Evolutionary conservation across 139 green algal genomes (phyloP).

Genomic region (Chlamydomonas schloesseri): DNA sequence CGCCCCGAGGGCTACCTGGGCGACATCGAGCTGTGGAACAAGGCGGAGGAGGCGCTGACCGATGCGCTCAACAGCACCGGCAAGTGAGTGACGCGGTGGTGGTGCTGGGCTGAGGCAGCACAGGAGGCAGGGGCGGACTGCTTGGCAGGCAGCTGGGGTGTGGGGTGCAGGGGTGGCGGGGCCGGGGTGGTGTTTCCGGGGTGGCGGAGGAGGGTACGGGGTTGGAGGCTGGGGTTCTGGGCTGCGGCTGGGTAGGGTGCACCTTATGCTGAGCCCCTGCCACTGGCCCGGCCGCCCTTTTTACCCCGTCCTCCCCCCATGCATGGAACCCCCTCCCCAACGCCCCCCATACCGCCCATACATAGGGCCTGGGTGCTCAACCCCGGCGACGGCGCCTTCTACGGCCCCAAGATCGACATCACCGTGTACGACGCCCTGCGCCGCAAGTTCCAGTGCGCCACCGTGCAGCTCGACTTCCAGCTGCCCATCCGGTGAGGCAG

Average conservation of each 20-base stretch:
- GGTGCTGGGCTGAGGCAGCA: background rate
- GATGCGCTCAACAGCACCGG: slow-evolving; percentile 88
- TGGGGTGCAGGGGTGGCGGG: too few species aligned
- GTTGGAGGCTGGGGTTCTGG: too few species aligned
- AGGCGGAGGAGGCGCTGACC: slow-evolving; percentile 85
- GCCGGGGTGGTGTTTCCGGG: too few species aligned
- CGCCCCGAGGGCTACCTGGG: slow-evolving; percentile 91
- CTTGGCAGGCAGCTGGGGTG: too few species aligned
- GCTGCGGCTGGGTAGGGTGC: too few species aligned
- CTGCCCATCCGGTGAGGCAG: slow-evolving; percentile 86
- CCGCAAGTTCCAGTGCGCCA: slow-evolving; percentile 96
- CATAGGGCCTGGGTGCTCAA: slow-evolving; percentile 83
- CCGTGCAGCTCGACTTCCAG: slow-evolving; percentile 98
- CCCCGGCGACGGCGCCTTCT: slow-evolving; percentile 96
- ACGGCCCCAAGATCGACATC: slow-evolving; percentile 90
- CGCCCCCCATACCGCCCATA: background rate
- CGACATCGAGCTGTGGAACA: slow-evolving; percentile 93
- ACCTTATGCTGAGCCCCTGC: too few species aligned
- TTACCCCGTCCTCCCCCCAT: background rate
- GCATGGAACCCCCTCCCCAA: background rate
- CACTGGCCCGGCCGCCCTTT: too few species aligned
- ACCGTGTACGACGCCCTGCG: slow-evolving; percentile 92
- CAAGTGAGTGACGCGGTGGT: background rate
- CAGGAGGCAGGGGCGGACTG: background rate
- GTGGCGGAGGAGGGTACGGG: too few species aligned